These are phyloP conservation scores for Penicillium alfredii DNA, from an alignment of 495 filamentous ascomycete genomes.

Conservation along the genomic window DNA sequence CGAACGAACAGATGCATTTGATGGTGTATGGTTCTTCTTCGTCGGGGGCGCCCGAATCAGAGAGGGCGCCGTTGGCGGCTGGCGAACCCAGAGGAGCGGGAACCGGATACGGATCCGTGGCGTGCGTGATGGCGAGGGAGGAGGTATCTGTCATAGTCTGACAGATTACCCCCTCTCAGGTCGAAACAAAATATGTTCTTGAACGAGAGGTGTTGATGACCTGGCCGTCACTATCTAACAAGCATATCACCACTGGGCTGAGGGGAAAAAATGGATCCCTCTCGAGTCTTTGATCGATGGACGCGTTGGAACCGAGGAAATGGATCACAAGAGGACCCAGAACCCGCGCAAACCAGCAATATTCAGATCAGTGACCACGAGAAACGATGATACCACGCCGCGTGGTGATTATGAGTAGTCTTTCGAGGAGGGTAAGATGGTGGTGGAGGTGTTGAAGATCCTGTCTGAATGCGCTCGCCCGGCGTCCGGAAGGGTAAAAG, in stretches of 20 bases:
- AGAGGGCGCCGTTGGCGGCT: constrained; percentile 50
- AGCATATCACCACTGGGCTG: too few relatives aligned
- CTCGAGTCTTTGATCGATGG: too few relatives aligned
- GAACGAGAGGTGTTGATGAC: constrained; percentile 17
- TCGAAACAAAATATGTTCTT: constrained; percentile 20
- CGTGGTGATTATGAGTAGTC: not conserved
- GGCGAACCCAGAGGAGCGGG: constrained; percentile 48
- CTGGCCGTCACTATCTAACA: constrained; percentile 27
- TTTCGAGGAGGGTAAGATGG: not conserved
- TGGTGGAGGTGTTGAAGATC: constrained; percentile 11
- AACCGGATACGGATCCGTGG: constrained; percentile 60
- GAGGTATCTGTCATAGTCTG: constrained; percentile 93
- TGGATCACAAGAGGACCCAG: not conserved
- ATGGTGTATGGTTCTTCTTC: constrained; percentile 94
- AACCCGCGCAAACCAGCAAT: too few relatives aligned
- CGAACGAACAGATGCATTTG: constrained; percentile 90
- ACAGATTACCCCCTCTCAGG: constrained; percentile 54
- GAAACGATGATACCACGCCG: constrained; percentile 1
- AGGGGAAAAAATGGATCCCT: too few relatives aligned
- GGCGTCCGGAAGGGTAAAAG: constrained; percentile 13
- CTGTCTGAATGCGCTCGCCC: constrained; percentile 15
- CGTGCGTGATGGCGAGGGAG: constrained; percentile 54
- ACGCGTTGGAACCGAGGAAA: constrained; percentile 10
- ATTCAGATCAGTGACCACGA: too few relatives aligned
- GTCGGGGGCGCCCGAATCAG: constrained; percentile 49